Evolutionary conservation across 345 rosid genomes (phyloP), one percentile per base, ranked within the genome.

Genomic region (Luvunga scandens): DNA sequence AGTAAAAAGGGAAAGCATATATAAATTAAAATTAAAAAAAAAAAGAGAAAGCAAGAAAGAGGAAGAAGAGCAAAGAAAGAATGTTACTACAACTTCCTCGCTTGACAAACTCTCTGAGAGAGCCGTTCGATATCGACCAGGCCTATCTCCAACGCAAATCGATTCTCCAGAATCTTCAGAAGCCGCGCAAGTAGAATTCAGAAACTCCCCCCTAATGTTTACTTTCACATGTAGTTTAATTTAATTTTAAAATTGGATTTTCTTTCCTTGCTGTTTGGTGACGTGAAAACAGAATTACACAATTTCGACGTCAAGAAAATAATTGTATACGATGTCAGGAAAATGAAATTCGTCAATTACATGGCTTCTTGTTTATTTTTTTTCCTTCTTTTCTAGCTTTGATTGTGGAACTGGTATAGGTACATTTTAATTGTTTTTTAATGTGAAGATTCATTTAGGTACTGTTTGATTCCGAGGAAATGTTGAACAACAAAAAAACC

Each of bases 11-110:
- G 8, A n/a, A 12, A n/a, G 6, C 7, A 28, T 16, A 31, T 7
- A n/a, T 1, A 27, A 45, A 45, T 45, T 7, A 50, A 70, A 9
- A 22, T 31, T 2, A 19, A 28, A 34, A n/a, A 28, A 34, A n/a
- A 4, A 21, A 38, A n/a, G 25, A 4, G 24, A n/a, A 67, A n/a
- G 24, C 30, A n/a, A 67, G 18, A 18, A 67, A 22, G 19, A 9
- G 30, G 27, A 21, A 34, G 14, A 55, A 19, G 31, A 61, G 25
- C 53, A 61, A 48, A 53, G 34, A 33, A 21, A 60, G 6, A 62
- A 95, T 95, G 98, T 66, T 91, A 77, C 72, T 84, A 55, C 95
- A 95, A 76, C 89, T 91, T 39, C 98, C 98, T 83, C 98, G 98
- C 77, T 78, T 95, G 84, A 88, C 98, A 7, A 90, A 82, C 82